phyloP scores from a whole-genome alignment of 768 basidiomycete species.

The Candolleomyces eurysporus region DNA sequence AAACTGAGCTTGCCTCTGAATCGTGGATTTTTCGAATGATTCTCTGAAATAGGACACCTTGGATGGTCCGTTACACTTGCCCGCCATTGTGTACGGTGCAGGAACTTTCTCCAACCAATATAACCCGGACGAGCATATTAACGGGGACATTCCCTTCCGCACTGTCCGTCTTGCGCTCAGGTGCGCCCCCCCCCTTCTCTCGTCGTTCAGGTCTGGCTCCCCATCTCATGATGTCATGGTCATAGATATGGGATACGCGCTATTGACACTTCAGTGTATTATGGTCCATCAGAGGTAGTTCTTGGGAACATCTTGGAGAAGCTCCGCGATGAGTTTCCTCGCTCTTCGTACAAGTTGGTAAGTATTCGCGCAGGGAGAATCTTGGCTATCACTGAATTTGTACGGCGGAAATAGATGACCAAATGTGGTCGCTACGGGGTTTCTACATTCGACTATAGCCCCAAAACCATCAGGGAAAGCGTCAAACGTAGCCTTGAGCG shows the following conservation, averaged over 20 bases:
- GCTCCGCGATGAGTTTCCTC: slow-evolving; percentile 68
- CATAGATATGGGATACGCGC: slow-evolving; percentile 75
- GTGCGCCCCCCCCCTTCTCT: slow-evolving; percentile 47
- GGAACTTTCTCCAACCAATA: slow-evolving; percentile 69
- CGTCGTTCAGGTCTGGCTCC: not conserved
- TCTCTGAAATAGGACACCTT: slow-evolving; percentile 24
- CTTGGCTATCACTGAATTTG: not conserved
- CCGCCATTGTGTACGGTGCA: slow-evolving; percentile 66
- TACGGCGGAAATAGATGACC: slow-evolving; percentile 55
- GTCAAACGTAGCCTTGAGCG: slow-evolving; percentile 66
- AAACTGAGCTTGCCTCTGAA: no score
- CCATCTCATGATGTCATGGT: slow-evolving; percentile 7
- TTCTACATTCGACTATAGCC: slow-evolving; percentile 71
- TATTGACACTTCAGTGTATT: slow-evolving; percentile 82
- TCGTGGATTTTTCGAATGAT: not conserved
- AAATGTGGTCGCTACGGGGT: slow-evolving; percentile 81
- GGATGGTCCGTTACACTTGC: slow-evolving; percentile 35
- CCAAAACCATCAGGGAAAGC: slow-evolving; percentile 60
- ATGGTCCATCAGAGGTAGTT: slow-evolving; percentile 77
- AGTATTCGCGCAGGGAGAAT: slow-evolving; percentile 6
- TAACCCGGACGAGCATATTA: slow-evolving; percentile 57
- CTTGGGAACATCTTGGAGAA: slow-evolving; percentile 63
- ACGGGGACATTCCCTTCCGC: slow-evolving; percentile 56
- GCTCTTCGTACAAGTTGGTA: slow-evolving; percentile 75
- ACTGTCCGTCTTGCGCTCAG: slow-evolving; percentile 73